These are phyloP conservation scores for Dissophora ornata DNA, from an alignment of 192 early-diverging fungal genomes.

Conservation along the genomic window DNA sequence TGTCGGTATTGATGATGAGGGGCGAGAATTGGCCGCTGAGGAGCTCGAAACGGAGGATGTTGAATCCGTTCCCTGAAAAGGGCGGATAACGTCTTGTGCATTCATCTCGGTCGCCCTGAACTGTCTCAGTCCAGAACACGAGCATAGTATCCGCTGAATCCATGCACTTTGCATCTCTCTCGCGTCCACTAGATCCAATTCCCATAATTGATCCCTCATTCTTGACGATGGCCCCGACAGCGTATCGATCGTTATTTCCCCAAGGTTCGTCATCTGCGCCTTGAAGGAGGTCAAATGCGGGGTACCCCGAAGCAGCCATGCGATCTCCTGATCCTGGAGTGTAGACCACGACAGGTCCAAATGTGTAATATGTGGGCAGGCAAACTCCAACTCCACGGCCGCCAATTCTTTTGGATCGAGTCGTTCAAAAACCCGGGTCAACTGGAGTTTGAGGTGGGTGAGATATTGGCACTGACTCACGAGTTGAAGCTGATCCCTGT, in stretches of 20 bases:
- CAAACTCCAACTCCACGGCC: background rate
- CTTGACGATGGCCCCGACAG: background rate
- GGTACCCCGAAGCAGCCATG: background rate
- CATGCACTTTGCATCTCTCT: background rate
- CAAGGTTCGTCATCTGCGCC: slow-evolving; percentile 13
- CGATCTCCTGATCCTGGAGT: slow-evolving; percentile 20
- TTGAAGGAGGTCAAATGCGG: slow-evolving; percentile 5
- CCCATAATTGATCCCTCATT: slow-evolving; percentile 1
- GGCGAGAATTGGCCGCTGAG: too few relatives aligned
- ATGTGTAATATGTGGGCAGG: slow-evolving; percentile 21
- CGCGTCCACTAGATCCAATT: slow-evolving; percentile 19
- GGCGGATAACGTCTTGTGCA: background rate
- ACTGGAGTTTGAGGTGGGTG: slow-evolving; percentile 22
- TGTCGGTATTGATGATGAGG: background rate
- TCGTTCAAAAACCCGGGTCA: background rate
- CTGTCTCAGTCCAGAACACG: slow-evolving; percentile 11
- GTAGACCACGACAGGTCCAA: slow-evolving; percentile 26
- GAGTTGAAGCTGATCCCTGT: slow-evolving; percentile 14
- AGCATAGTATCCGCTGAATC: slow-evolving; percentile 16
- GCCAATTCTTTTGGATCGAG: background rate
- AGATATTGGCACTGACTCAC: slow-evolving; percentile 38
- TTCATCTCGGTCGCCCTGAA: slow-evolving; percentile 19
- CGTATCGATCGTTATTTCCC: background rate
- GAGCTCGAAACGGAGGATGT: too few relatives aligned
- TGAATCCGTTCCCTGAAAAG: too few relatives aligned